A percentile compares a stretch with the other conserved stretches of the same genome.
phyloP scores from a whole-genome alignment of 2,329 filamentous ascomycete species.

The Penicillium sp. region DNA sequence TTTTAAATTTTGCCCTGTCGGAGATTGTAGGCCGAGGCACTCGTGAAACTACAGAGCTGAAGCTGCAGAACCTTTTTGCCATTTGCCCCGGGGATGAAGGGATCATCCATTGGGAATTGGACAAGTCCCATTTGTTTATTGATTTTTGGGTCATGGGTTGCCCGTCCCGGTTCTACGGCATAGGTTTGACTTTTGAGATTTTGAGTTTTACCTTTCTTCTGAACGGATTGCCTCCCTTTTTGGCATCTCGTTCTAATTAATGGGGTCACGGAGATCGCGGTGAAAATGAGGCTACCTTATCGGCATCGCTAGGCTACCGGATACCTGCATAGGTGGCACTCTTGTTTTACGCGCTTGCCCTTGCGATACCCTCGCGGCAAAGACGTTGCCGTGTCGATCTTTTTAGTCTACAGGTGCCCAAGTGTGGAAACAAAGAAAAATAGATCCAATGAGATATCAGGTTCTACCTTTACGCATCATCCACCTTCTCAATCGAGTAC shows the following conservation, averaged over 20 bases:
- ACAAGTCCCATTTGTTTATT: constrained; percentile 2
- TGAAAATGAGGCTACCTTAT: not conserved
- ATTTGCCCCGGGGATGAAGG: not conserved
- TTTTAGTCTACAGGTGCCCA: not conserved
- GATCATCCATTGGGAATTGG: constrained; percentile 4
- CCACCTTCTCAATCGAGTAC: constrained; percentile 14
- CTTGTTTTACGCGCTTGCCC: not conserved
- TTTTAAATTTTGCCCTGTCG: not conserved
- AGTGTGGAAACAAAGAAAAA: not conserved
- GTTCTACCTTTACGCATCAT: constrained; percentile 3
- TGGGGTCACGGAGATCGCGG: not conserved
- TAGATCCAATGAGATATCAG: not conserved
- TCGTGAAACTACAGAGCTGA: not conserved
- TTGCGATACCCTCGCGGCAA: not conserved
- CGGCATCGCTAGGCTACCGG: not conserved
- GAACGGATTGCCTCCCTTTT: not conserved
- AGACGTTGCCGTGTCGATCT: not conserved
- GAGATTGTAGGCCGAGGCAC: not conserved
- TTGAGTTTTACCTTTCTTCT: not conserved
- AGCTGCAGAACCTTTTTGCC: not conserved
- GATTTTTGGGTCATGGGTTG: not conserved
- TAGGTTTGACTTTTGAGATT: not conserved
- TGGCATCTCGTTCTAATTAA: not conserved
- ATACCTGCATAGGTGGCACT: not conserved
- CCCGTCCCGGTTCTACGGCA: not conserved